Evolutionary conservation across 352 stramenopile species (phyloP).

Genomic region (Phytophthora capsici): DNA sequence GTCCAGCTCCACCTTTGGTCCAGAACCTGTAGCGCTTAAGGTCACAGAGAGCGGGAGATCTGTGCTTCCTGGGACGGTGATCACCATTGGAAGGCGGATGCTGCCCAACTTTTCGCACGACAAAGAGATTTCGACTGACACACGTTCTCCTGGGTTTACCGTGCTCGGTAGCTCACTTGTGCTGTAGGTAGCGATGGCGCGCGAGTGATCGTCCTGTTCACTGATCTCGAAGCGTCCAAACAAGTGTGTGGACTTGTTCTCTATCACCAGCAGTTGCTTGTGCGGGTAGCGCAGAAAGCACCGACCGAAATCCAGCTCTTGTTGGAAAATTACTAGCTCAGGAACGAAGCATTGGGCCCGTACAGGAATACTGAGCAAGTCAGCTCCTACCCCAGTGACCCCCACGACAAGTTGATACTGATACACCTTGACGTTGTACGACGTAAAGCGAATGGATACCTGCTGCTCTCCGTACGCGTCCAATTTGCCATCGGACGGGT

Average conservation of each 20-base stretch:
- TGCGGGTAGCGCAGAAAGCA: slow-evolving; percentile 95
- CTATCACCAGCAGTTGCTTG: slow-evolving; percentile 81
- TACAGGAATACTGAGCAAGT: slow-evolving; percentile 91
- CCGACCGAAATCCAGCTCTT: slow-evolving; percentile 89
- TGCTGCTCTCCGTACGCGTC: slow-evolving; percentile 81
- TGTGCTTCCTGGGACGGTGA: slow-evolving; percentile 86
- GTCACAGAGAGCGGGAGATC: slow-evolving; percentile 91
- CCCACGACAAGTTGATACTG: slow-evolving; percentile 93
- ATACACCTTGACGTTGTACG: slow-evolving; percentile 90
- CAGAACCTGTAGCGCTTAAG: slow-evolving; percentile 81
- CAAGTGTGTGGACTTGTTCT: slow-evolving; percentile 87
- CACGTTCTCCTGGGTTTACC: slow-evolving; percentile 63
- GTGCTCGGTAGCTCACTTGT: slow-evolving; percentile 64
- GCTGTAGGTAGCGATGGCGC: slow-evolving; percentile 82
- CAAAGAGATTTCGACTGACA: slow-evolving; percentile 84
- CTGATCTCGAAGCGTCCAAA: slow-evolving; percentile 89
- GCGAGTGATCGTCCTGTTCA: slow-evolving; percentile 91
- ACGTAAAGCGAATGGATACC: slow-evolving; percentile 89
- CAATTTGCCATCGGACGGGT: slow-evolving; percentile 76
- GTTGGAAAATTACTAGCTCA: slow-evolving; percentile 62
- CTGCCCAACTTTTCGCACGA: slow-evolving; percentile 91
- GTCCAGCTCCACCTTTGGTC: slow-evolving; percentile 88
- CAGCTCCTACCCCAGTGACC: slow-evolving; percentile 89
- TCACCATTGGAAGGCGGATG: slow-evolving; percentile 90
- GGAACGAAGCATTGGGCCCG: slow-evolving; percentile 89